A percentile compares a stretch with the other conserved stretches of the same genome.
Conservation (phyloP, 768 basidiomycete genomes). For the Scleroderma citrinum region DNA sequence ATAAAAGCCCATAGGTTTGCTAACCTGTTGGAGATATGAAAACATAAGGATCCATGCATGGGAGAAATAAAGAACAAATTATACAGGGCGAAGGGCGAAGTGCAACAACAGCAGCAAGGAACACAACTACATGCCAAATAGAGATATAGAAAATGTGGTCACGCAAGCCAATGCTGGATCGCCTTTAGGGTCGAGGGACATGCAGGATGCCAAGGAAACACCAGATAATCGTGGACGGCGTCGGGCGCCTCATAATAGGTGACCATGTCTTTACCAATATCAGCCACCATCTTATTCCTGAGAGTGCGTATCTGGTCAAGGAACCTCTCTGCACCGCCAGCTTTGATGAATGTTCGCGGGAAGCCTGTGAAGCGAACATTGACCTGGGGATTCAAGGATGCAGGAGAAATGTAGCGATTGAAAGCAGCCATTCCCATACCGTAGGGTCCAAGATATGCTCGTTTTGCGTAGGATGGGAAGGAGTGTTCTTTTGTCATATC, state of each 20-base stretch:
- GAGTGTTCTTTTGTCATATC: conserved; percentile 2
- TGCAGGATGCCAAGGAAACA: conserved; percentile 48
- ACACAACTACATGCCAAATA: too few species aligned
- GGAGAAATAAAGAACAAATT: too few species aligned
- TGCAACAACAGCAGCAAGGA: too few species aligned
- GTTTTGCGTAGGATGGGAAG: conserved; percentile 26
- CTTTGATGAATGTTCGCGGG: conserved; percentile 54
- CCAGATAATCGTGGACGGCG: conserved; percentile 48
- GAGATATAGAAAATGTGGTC: neutral
- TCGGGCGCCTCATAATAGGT: conserved; percentile 47
- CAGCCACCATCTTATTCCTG: conserved; percentile 43
- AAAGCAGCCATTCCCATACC: conserved; percentile 37
- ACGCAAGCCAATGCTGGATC: conserved; percentile 37
- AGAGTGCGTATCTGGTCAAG: conserved; percentile 46
- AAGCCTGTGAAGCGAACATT: conserved; percentile 47
- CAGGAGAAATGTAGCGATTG: too few species aligned
- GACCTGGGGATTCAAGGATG: too few species aligned
- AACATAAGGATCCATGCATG: too few species aligned
- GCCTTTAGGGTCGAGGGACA: too few species aligned
- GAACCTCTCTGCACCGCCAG: conserved; percentile 53
- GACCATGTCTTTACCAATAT: conserved; percentile 42
- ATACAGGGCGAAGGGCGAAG: too few species aligned
- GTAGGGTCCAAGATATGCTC: conserved; percentile 45
- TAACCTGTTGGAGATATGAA: too few species aligned
- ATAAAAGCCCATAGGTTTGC: too few species aligned